Percentiles rank a stretch among this genome's conserved stretches.
Evolutionary conservation across 768 basidiomycete genomes (phyloP).

Genomic region (Leccinum barrowsii): DNA sequence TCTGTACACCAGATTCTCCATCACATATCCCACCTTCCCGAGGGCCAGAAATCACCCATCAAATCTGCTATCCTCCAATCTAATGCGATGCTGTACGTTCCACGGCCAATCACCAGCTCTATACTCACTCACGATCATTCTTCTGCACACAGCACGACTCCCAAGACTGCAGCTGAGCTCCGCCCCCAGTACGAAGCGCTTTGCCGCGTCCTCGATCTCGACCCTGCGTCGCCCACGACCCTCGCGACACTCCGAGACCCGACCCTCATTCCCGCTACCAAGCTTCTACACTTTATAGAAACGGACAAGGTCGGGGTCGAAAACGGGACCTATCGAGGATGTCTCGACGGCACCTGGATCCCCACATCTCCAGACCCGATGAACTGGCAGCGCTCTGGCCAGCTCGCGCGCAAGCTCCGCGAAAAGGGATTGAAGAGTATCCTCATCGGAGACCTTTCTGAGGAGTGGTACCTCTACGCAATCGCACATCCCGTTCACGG

Average conservation of each 20-base stretch:
- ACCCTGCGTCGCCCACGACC: conserved; percentile 48
- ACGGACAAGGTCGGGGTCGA: conserved; percentile 48
- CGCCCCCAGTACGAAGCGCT: conserved; percentile 63
- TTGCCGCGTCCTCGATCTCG: conserved; percentile 51
- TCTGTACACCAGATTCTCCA: conserved; percentile 74
- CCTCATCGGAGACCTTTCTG: conserved; percentile 63
- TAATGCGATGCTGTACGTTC: conserved; percentile 64
- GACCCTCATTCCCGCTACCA: conserved; percentile 41
- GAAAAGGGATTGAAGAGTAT: conserved; percentile 60
- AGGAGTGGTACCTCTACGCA: conserved; percentile 78
- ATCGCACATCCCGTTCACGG: conserved; percentile 58
- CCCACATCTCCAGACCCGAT: conserved; percentile 52
- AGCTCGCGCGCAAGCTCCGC: conserved; percentile 49
- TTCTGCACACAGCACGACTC: conserved; percentile 40
- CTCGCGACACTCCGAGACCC: conserved; percentile 52
- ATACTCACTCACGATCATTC: neutral
- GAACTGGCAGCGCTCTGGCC: conserved; percentile 64
- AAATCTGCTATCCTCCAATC: conserved; percentile 66
- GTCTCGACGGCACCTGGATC: conserved; percentile 59
- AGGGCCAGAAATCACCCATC: conserved; percentile 57
- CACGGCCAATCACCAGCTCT: neutral
- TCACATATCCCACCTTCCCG: conserved; percentile 59
- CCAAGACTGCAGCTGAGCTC: conserved; percentile 57
- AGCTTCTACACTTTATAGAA: conserved; percentile 57
- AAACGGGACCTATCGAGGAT: conserved; percentile 67